phyloP scores from a whole-genome alignment of 2,329 filamentous ascomycete species.

The Fonsecaea erecta region DNA sequence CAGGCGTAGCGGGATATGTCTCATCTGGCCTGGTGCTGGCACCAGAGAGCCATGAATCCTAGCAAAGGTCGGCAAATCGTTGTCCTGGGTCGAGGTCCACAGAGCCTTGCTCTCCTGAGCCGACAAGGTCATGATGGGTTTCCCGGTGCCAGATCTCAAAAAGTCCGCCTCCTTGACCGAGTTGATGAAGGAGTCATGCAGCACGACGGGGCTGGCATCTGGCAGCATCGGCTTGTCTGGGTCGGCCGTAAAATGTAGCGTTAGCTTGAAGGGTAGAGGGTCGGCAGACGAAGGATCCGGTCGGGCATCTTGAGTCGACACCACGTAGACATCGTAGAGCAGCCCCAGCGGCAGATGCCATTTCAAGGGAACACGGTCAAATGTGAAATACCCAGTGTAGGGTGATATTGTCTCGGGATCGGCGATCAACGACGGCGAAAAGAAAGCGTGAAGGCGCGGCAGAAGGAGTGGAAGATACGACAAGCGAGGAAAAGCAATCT shows the following conservation, averaged over 20 bases:
- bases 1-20: conserved; percentile 83
- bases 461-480: conserved; percentile 72
- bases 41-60: conserved; percentile 77
- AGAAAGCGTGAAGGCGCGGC: conserved; percentile 67
- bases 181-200: conserved; percentile 71
- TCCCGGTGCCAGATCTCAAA: conserved; percentile 82
- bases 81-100: conserved; percentile 79
- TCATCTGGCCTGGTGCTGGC: conserved; percentile 69
- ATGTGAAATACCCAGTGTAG: conserved; percentile 67
- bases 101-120: conserved; percentile 81
- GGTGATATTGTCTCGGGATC: conserved; percentile 53
- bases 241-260: conserved; percentile 57
- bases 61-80: conserved; percentile 71
- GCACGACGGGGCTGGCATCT: conserved; percentile 64
- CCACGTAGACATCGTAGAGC: conserved; percentile 69
- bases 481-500: conserved; percentile 67
- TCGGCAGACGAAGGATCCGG: conserved; percentile 54
- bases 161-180: conserved; percentile 83
- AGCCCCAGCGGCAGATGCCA: conserved; percentile 74
- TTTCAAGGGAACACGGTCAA: conserved; percentile 70
- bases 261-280: conserved; percentile 65
- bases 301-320: conserved; percentile 33
- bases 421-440: conserved; percentile 62
- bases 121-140: conserved; percentile 85
- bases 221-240: conserved; percentile 60